Base-by-base conservation (phyloP, 2,329 filamentous ascomycete genomes). In the Diaporthe citriasiana region DNA sequence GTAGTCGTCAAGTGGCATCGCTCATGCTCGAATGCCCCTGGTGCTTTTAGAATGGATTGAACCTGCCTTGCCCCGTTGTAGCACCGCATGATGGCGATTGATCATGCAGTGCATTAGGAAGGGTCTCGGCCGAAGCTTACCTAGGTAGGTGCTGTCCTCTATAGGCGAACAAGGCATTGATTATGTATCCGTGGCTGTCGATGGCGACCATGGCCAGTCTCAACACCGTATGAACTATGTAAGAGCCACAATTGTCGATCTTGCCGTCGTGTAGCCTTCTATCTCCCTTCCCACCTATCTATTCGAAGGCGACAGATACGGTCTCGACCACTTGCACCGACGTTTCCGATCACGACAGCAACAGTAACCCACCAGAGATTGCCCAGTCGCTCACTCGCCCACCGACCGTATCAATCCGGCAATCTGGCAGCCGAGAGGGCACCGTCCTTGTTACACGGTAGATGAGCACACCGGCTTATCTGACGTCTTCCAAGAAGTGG, bases 401-500 rank as follows among this genome's bases (percentile, higher is more conserved):
- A 51, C 63, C 15, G 30, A 35, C 45, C 47, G 33, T 53, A 51
- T 30, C 47, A 68, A 53, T 40, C 63, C 63, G 47, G 30, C 47
- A 53, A 9, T 68, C 45, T 53, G 45, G 47, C n/a, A n/a, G n/a
- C n/a, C n/a, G n/a, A n/a, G 51, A 68, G 63, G 13, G 47, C 45
- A 68, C 63, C 33, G 47, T 53, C 27, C 63, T 53, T 30, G 22
- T 40, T 27, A 25, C n/a, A 68, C 63, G 22, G 63, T 53, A 53
- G 63, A 68, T 40, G 63, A 40, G 47, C 15, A 68, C 47, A 68
- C 47, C 47, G 33, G 63, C 47, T 68, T n/a, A 35, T 53, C 63
- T 68, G 63, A 68, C 63, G 63, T 53, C 50, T 53, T 40, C 63
- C 63, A 53, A 53, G 63, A 40, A 9, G 63, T 68, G 63, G 63